Evolutionary conservation across 2,329 filamentous ascomycete genomes (phyloP).

Genomic region (Calonectria hawksworthii): DNA sequence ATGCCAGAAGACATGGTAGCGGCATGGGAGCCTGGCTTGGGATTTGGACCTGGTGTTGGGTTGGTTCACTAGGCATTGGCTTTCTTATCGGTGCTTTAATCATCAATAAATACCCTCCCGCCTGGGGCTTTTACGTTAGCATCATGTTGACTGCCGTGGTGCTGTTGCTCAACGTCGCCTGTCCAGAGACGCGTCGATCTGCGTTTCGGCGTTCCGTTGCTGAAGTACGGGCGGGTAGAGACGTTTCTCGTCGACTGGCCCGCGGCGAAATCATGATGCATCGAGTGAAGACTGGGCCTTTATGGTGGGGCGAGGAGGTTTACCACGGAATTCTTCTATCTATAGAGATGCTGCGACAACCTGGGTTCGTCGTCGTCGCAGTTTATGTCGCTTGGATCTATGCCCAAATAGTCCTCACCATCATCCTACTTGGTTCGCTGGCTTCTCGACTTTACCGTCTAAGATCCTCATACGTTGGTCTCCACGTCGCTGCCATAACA

Average conservation of each 20-base stretch:
- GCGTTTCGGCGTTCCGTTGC: slow-evolving; percentile 77
- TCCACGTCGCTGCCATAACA: slow-evolving; percentile 75
- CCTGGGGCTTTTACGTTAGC: slow-evolving; percentile 83
- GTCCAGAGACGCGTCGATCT: slow-evolving; percentile 79
- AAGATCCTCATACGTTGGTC: slow-evolving; percentile 74
- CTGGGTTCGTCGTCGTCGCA: slow-evolving; percentile 79
- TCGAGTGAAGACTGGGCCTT: slow-evolving; percentile 77
- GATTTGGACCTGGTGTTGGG: slow-evolving; percentile 83
- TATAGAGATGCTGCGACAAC: slow-evolving; percentile 79
- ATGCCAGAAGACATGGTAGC: slow-evolving; percentile 81
- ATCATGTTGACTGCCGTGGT: slow-evolving; percentile 76
- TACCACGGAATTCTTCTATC: slow-evolving; percentile 78
- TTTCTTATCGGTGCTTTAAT: slow-evolving; percentile 80
- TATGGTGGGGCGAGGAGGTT: slow-evolving; percentile 83
- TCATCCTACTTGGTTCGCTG: slow-evolving; percentile 80
- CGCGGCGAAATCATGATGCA: slow-evolving; percentile 85
- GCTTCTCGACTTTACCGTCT: slow-evolving; percentile 77
- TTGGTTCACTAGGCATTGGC: slow-evolving; percentile 78
- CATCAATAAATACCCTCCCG: slow-evolving; percentile 74
- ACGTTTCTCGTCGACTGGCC: slow-evolving; percentile 71
- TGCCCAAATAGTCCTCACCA: slow-evolving; percentile 80
- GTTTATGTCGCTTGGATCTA: slow-evolving; percentile 86
- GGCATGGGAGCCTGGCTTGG: slow-evolving; percentile 86
- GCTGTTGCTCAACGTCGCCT: slow-evolving; percentile 77
- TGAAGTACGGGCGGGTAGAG: slow-evolving; percentile 69